phyloP scores from a whole-genome alignment of 805 yeast genomes.

The Barnettozyma sucrosica region DNA sequence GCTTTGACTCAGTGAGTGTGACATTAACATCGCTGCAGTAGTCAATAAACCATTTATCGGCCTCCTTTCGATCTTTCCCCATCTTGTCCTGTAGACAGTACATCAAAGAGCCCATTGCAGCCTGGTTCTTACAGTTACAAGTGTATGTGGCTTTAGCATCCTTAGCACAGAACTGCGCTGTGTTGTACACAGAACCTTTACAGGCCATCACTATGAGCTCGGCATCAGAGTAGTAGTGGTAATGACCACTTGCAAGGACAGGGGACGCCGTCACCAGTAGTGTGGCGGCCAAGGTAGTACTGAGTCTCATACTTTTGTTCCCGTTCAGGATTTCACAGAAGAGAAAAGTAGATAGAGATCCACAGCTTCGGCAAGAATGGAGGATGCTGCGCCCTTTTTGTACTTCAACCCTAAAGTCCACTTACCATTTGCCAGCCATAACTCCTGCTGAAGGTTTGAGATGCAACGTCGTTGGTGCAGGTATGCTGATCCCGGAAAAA shows the following conservation, averaged over 20 bases:
- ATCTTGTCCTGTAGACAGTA: conserved; percentile 25
- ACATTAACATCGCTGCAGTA: conserved; percentile 20
- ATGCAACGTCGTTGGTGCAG: neutral
- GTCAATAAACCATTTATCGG: conserved; percentile 23
- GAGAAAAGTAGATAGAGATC: too few relatives aligned
- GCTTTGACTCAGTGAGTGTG: conserved; percentile 30
- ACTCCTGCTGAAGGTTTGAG: neutral
- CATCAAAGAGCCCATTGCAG: conserved; percentile 28
- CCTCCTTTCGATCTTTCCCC: conserved; percentile 8
- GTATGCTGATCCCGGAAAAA: neutral
- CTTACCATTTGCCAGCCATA: too few relatives aligned
- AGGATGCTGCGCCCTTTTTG: neutral
- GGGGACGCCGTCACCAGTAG: neutral
- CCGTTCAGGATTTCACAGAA: neutral
- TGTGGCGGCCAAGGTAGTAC: neutral
- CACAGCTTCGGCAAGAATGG: neutral
- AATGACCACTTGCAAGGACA: neutral
- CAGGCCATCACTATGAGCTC: conserved; percentile 23
- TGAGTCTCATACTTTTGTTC: neutral
- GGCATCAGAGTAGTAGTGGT: conserved; percentile 18
- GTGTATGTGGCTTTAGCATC: conserved; percentile 19
- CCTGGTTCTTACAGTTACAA: conserved; percentile 25
- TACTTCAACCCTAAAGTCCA: neutral
- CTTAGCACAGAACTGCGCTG: conserved; percentile 22
- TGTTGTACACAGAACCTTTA: conserved; percentile 19